A percentile compares a stretch with the other conserved stretches of the same genome.
These are phyloP conservation scores for Leucocoprinus sp. DNA, from an alignment of 768 basidiomycete species.

Conservation along the genomic window DNA sequence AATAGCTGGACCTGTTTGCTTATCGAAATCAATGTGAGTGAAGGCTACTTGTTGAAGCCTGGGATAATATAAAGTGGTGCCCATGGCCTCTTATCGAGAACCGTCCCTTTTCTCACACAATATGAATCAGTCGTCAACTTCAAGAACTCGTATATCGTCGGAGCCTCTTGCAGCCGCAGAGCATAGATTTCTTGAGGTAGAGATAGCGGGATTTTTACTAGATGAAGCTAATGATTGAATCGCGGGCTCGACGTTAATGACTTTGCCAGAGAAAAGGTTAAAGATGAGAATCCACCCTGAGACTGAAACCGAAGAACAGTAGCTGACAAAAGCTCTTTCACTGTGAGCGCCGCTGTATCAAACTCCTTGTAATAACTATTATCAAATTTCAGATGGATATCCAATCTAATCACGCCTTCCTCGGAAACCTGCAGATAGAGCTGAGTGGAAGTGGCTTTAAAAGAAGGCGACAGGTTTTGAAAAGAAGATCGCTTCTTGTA, in stretches of 20 bases:
- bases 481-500: not conserved
- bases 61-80: not conserved
- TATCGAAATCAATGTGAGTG: not conserved
- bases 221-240: not conserved
- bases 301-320: not conserved
- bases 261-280: slow-evolving; percentile 1
- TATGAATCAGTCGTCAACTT: not conserved
- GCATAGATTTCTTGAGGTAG: not conserved
- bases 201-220: not conserved
- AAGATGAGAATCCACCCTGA: not conserved
- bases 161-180: not conserved
- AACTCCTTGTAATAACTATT: not conserved
- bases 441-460: not conserved
- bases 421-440: slow-evolving; percentile 3
- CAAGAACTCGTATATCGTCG: not conserved
- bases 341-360: not conserved
- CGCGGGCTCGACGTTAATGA: not conserved
- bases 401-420: slow-evolving; percentile 1
- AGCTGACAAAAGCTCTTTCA: not conserved
- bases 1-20: not conserved
- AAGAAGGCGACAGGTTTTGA: not conserved
- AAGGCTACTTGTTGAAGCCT: not conserved
- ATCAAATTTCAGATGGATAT: slow-evolving; percentile 1
- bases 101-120: not conserved
- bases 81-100: not conserved